Base-by-base conservation (phyloP, 2,329 filamentous ascomycete genomes). In the Ophiostoma populinum region DNA sequence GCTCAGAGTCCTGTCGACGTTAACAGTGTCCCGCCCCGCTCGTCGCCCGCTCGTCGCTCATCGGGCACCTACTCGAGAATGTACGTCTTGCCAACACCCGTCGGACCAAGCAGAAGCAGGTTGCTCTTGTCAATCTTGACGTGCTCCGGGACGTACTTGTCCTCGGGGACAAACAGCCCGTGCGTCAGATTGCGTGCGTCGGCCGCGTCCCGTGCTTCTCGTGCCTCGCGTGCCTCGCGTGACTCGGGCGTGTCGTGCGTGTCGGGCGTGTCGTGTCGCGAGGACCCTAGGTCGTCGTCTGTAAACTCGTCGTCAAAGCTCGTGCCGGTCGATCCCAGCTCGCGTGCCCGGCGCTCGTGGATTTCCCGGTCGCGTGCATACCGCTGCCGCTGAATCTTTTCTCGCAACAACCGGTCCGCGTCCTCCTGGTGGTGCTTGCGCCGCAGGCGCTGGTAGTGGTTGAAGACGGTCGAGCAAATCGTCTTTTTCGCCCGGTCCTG, bases 81-180 rank as follows among this genome's bases (percentile, higher is more conserved):
- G 42, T 95, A 75, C 0, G 90, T 98, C 59, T 98, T 98, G 11
- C 90, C 90, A 6, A 94, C 86, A 3, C 90, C 90, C 0, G 86
- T 93, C 1, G 90, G 90, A 0, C 90, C 90, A 18, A 95, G 68
- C 35, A 95, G 61, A 27, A 98, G 62, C 26, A 98, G 67, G 51
- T 98, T 98, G 47, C 86, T 93, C 59, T 98, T 98, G 54, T 94
- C 86, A 42, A 98, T 77, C 45, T 80, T 82, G 46, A 92, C 61
- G 18, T 59, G 59, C 9, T 60, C 54, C 2, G 59, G 53, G 4
- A 51, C 43, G 4, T 48, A 47, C 12, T 54, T 45, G 31, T 70
- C 65, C 34, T 72, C 67, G 3, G 58, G 52, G 18, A 59, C 52
- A 41, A 65, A 66, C 19, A 68, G 59, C 32, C 60, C 56, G 16